Percentiles rank a stretch among this genome's conserved stretches.
Evolutionary conservation across 352 stramenopile species (phyloP).

Genomic region (Blastocystis sp.): DNA sequence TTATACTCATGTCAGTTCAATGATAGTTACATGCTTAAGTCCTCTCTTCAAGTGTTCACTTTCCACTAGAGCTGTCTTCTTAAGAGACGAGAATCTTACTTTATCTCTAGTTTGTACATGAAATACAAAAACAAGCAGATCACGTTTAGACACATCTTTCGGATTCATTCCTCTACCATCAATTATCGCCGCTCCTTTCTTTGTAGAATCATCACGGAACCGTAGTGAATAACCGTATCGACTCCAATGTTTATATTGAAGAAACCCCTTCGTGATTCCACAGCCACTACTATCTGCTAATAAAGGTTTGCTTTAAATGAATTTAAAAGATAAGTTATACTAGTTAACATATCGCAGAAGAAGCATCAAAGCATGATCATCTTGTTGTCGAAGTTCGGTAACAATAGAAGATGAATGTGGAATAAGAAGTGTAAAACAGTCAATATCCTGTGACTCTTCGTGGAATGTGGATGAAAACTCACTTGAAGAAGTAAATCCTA

Average conservation of each 20-base stretch:
- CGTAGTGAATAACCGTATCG: background rate
- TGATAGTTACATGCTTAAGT: slow-evolving; percentile 23
- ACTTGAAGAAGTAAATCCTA: background rate
- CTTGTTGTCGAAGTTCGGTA: background rate
- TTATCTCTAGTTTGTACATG: background rate
- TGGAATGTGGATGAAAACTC: background rate
- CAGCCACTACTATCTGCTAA: background rate
- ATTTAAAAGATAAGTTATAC: background rate
- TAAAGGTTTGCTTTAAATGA: slow-evolving; percentile 17
- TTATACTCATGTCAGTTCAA: background rate
- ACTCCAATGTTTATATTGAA: background rate
- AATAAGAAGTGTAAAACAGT: background rate
- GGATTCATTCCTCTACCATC: background rate
- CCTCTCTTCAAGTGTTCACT: background rate
- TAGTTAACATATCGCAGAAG: slow-evolving; percentile 35
- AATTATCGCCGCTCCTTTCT: background rate
- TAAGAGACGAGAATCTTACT: slow-evolving; percentile 6
- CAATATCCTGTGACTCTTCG: background rate
- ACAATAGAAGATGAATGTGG: background rate
- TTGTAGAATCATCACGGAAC: background rate
- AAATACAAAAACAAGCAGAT: background rate
- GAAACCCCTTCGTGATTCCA: background rate
- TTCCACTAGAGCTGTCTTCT: background rate
- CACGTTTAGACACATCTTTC: background rate
- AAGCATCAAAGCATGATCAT: background rate